These are phyloP conservation scores for Pythium rishiriense DNA, from an alignment of 352 stramenopile genomes.

Conservation along the genomic window DNA sequence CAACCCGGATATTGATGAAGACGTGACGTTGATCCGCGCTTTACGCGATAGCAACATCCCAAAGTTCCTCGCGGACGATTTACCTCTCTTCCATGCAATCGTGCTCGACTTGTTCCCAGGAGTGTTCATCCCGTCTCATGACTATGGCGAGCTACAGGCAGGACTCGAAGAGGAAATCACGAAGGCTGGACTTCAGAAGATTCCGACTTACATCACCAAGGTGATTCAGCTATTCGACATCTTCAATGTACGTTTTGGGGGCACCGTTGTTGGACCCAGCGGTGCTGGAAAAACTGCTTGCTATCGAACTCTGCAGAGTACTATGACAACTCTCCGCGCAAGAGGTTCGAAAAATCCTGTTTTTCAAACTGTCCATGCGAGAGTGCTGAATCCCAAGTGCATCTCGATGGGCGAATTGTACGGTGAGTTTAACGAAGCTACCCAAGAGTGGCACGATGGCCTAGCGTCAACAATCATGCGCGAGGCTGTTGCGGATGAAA, in stretches of 20 bases:
- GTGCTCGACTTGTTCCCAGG: slow-evolving; percentile 84
- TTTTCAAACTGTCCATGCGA: slow-evolving; percentile 54
- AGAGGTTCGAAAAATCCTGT: slow-evolving; percentile 47
- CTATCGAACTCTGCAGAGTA: slow-evolving; percentile 64
- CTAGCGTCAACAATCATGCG: slow-evolving; percentile 55
- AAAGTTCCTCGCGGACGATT: slow-evolving; percentile 88
- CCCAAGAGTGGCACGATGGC: slow-evolving; percentile 67
- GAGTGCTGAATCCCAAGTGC: slow-evolving; percentile 60
- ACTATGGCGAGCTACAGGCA: slow-evolving; percentile 65
- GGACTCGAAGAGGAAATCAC: slow-evolving; percentile 33
- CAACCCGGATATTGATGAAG: slow-evolving; percentile 51
- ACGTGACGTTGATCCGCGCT: slow-evolving; percentile 81
- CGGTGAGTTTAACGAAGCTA: slow-evolving; percentile 71
- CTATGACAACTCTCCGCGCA: slow-evolving; percentile 62
- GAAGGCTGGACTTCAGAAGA: slow-evolving; percentile 38
- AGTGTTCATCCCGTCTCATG: slow-evolving; percentile 57
- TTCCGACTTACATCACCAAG: slow-evolving; percentile 75
- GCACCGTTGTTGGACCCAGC: slow-evolving; percentile 71
- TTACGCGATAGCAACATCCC: slow-evolving; percentile 88
- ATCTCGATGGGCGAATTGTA: slow-evolving; percentile 63
- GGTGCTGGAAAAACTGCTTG: slow-evolving; percentile 66
- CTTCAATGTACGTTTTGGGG: slow-evolving; percentile 87
- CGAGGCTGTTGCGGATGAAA: slow-evolving; percentile 44
- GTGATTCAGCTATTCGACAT: slow-evolving; percentile 90
- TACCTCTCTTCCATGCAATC: slow-evolving; percentile 84